A percentile compares a stretch with the other conserved stretches of the same genome.
Evolutionary conservation across 805 yeast species (phyloP).

Genomic region (Saturnispora besseyi): DNA sequence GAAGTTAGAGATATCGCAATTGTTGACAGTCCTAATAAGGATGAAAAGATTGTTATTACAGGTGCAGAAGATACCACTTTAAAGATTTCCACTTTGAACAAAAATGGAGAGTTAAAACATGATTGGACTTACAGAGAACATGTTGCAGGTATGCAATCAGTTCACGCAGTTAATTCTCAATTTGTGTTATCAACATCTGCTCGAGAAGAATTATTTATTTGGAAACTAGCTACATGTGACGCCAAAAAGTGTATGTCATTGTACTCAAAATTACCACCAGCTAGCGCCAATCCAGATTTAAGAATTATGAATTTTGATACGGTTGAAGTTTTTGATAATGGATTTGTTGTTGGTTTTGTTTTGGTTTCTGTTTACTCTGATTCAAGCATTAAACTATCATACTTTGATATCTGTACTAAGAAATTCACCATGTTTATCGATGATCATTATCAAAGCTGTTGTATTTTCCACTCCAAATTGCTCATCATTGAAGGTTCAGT

Average conservation of each 20-base stretch:
- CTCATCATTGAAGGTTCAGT: constrained; percentile 23
- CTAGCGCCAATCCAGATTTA: constrained; percentile 61
- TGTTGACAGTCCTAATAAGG: constrained; percentile 24
- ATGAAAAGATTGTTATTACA: constrained; percentile 44
- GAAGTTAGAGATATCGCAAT: constrained; percentile 73
- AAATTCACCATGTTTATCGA: constrained; percentile 36
- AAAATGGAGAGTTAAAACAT: constrained; percentile 36
- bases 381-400: constrained; percentile 64
- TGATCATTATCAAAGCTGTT: constrained; percentile 62
- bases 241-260: constrained; percentile 33
- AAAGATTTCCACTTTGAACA: constrained; percentile 38
- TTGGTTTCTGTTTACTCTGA: constrained; percentile 77
- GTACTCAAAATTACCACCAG: constrained; percentile 46
- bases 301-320: constrained; percentile 81
- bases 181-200: constrained; percentile 58
- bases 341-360: constrained; percentile 34
- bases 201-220: constrained; percentile 77
- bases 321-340: constrained; percentile 27
- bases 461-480: constrained; percentile 58
- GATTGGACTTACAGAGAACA: constrained; percentile 68
- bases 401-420: constrained; percentile 31
- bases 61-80: constrained; percentile 89
- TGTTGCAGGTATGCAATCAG: constrained; percentile 78
- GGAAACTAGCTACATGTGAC: constrained; percentile 41
- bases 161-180: constrained; percentile 48